These are phyloP conservation scores for Yarrowia sp. DNA, from an alignment of 805 yeast species.

Conservation along the genomic window DNA sequence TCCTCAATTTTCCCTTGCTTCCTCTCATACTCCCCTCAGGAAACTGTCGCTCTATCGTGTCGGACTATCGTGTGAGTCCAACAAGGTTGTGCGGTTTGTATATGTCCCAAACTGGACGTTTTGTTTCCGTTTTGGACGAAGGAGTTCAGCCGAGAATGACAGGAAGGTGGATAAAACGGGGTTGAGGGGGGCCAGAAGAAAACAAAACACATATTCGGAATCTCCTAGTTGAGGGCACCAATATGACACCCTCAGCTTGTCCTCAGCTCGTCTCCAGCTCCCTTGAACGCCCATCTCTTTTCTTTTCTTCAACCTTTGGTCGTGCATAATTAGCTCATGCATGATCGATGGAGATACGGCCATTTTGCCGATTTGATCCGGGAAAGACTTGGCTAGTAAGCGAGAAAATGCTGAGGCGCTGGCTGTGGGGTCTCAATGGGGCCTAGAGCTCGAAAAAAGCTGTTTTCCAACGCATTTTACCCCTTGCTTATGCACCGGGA, in stretches of 20 bases:
- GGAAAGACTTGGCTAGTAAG: conserved; percentile 22
- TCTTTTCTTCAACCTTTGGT: too few relatives aligned
- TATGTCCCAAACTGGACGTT: conserved; percentile 12
- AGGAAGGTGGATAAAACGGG: too few relatives aligned
- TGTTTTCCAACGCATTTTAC: background rate
- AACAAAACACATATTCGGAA: background rate
- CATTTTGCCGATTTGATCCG: conserved; percentile 20
- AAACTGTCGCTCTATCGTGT: conserved; percentile 24
- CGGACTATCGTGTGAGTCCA: conserved; percentile 9
- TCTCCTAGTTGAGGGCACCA: too few relatives aligned
- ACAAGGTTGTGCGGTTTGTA: background rate
- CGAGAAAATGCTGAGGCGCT: conserved; percentile 1
- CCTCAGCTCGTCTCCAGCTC: too few relatives aligned
- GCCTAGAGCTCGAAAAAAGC: too few relatives aligned
- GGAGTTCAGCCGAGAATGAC: background rate
- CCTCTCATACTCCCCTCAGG: conserved; percentile 2
- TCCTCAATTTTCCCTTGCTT: background rate
- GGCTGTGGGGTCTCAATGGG: too few relatives aligned
- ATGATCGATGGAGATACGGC: conserved; percentile 34
- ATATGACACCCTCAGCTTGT: too few relatives aligned
- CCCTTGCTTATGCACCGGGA: background rate
- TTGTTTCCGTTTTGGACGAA: background rate
- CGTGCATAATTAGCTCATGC: conserved; percentile 36
- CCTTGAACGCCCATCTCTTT: too few relatives aligned
- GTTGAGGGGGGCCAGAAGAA: too few relatives aligned